Conservation (phyloP, 2,329 filamentous ascomycete species). For the Davidsoniella neocaledoniae region DNA sequence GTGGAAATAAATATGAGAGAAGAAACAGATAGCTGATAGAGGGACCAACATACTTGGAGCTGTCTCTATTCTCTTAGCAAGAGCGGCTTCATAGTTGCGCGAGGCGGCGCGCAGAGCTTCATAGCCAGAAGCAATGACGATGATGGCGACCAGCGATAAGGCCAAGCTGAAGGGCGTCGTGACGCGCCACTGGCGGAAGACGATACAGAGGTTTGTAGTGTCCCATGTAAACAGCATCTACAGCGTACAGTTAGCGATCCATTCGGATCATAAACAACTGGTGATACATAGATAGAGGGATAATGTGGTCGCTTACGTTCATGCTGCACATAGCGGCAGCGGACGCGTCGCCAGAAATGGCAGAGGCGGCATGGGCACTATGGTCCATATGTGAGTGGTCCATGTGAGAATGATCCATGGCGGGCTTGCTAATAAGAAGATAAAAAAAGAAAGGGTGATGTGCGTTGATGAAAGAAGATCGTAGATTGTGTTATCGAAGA, state of each 20-base stretch:
- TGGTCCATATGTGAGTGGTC: constrained; percentile 26
- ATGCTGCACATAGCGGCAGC: constrained; percentile 62
- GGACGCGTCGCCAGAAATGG: constrained; percentile 30
- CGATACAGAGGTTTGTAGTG: constrained; percentile 82
- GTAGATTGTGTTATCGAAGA: too few relatives aligned
- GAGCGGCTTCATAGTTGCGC: constrained; percentile 54
- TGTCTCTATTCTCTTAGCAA: constrained; percentile 30
- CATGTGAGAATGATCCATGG: constrained; percentile 12
- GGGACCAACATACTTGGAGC: constrained; percentile 36
- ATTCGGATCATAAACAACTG: background rate
- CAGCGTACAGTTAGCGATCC: background rate
- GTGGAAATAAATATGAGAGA: background rate
- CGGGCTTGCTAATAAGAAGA: too few relatives aligned
- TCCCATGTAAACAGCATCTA: constrained; percentile 99
- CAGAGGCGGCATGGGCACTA: constrained; percentile 24
- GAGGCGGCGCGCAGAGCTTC: constrained; percentile 68
- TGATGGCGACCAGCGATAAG: constrained; percentile 65
- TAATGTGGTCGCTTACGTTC: constrained; percentile 46
- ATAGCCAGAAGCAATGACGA: constrained; percentile 78
- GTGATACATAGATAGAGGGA: background rate
- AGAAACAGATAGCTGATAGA: background rate
- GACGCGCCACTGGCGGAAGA: constrained; percentile 86
- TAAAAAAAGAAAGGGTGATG: too few relatives aligned
- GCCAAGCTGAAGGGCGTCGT: constrained; percentile 56
- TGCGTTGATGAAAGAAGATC: too few relatives aligned